phyloP scores from a whole-genome alignment of 2,329 filamentous ascomycete genomes.

The Pseudocercospora ulei region DNA sequence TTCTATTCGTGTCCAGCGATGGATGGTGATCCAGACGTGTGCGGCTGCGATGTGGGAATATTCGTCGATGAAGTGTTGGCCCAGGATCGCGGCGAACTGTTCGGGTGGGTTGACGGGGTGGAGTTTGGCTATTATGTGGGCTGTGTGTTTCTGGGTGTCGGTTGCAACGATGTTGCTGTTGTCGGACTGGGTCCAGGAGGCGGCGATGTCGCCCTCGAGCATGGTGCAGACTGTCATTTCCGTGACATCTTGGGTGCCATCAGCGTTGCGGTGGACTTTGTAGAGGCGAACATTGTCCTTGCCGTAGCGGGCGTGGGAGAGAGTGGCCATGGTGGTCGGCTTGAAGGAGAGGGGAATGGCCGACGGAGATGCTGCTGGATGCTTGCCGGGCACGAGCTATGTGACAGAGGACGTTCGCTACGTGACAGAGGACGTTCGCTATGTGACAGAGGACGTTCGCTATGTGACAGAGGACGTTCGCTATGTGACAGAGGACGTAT shows the following conservation, averaged over 20 bases:
- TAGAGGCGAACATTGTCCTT: conserved; percentile 98
- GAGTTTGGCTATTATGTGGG: conserved; percentile 87
- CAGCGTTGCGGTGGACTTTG: conserved; percentile 78
- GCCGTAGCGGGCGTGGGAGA: conserved; percentile 60
- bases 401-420: neutral
- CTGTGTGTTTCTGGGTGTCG: conserved; percentile 91
- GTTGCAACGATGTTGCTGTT: conserved; percentile 94
- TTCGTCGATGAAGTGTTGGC: conserved; percentile 75
- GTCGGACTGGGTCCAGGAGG: conserved; percentile 81
- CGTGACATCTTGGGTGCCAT: conserved; percentile 71
- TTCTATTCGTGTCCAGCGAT: conserved; percentile 83
- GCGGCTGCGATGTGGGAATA: conserved; percentile 83
- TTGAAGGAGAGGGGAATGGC: neutral
- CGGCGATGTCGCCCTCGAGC: conserved; percentile 84
- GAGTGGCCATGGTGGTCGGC: conserved; percentile 38
- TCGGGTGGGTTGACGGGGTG: conserved; percentile 87
- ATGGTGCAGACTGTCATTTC: conserved; percentile 94
- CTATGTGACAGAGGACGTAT: neutral
- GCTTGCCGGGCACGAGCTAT: neutral
- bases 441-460: neutral
- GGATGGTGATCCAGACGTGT: conserved; percentile 69
- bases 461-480: neutral
- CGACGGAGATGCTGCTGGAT: neutral
- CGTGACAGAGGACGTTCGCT: neutral
- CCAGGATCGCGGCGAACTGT: conserved; percentile 76